phyloP scores from a whole-genome alignment of 1,139 yeast species.

The Geotrichum phurueaensis region DNA sequence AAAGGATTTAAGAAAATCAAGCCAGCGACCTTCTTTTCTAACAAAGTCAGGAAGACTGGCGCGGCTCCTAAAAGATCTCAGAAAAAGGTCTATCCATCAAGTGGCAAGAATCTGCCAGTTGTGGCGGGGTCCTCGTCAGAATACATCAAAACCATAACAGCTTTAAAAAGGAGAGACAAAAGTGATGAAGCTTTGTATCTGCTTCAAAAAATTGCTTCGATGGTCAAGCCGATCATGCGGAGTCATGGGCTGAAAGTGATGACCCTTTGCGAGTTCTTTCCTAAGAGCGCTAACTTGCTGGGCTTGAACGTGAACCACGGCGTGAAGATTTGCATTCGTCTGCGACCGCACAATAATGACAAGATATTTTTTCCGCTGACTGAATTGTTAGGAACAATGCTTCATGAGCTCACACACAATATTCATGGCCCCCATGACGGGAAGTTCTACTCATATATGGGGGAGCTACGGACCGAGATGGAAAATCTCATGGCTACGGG shows the following conservation, averaged over 20 bases:
- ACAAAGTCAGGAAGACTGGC: neutral
- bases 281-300: constrained; percentile 57
- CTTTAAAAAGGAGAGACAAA: constrained; percentile 7
- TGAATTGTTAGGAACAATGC: constrained; percentile 70
- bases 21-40: constrained; percentile 2
- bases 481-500: constrained; percentile 49
- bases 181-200: constrained; percentile 32
- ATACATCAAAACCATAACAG: constrained; percentile 12
- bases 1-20: constrained; percentile 4
- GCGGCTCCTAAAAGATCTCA: neutral
- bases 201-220: constrained; percentile 32
- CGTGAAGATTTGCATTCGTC: constrained; percentile 61
- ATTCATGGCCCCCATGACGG: constrained; percentile 73
- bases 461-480: constrained; percentile 53
- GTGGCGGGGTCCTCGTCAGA: constrained; percentile 13
- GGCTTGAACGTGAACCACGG: constrained; percentile 91
- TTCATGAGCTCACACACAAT: constrained; percentile 87
- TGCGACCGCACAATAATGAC: constrained; percentile 56
- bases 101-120: constrained; percentile 7
- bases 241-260: constrained; percentile 62
- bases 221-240: constrained; percentile 59
- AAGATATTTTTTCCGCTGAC: constrained; percentile 58
- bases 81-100: neutral
- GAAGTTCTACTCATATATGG: constrained; percentile 59
- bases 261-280: constrained; percentile 74